phyloP scores from a whole-genome alignment of 306 rosid genomes.

The Potentilla sterilis region DNA sequence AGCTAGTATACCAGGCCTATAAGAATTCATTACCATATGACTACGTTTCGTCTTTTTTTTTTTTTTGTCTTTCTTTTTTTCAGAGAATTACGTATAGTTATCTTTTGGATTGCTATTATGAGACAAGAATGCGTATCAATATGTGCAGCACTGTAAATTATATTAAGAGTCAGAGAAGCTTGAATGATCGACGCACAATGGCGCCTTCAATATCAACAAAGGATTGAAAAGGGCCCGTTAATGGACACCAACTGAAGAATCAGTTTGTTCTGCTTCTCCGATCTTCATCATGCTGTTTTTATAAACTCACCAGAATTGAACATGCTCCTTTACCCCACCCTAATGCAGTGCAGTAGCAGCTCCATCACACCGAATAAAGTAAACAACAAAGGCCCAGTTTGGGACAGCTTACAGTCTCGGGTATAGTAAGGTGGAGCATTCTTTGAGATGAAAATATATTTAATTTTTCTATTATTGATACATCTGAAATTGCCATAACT shows the following conservation, averaged over 20 bases:
- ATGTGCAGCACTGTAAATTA: not conserved
- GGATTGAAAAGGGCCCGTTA: not conserved
- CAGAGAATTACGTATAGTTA: not conserved
- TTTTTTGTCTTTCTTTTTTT: too few relatives aligned
- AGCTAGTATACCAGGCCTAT: not conserved
- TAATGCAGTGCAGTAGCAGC: slow-evolving; percentile 14
- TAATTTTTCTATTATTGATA: slow-evolving; percentile 5
- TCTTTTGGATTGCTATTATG: not conserved
- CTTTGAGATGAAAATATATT: not conserved
- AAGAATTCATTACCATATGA: not conserved
- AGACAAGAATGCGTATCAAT: not conserved
- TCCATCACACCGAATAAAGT: not conserved
- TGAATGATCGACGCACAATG: not conserved
- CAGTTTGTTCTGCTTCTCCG: not conserved
- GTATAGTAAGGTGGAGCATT: not conserved
- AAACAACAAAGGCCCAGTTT: not conserved
- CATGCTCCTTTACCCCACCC: slow-evolving; percentile 17
- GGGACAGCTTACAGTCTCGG: not conserved
- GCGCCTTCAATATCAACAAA: not conserved
- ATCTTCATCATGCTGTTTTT: slow-evolving; percentile 6
- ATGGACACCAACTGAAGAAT: not conserved
- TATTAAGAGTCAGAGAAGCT: not conserved
- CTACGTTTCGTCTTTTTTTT: not conserved
- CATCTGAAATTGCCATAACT: not conserved
- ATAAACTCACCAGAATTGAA: not conserved